phyloP scores from a whole-genome alignment of 208 protist genomes.

The Acanthamoeba rhysodes region DNA sequence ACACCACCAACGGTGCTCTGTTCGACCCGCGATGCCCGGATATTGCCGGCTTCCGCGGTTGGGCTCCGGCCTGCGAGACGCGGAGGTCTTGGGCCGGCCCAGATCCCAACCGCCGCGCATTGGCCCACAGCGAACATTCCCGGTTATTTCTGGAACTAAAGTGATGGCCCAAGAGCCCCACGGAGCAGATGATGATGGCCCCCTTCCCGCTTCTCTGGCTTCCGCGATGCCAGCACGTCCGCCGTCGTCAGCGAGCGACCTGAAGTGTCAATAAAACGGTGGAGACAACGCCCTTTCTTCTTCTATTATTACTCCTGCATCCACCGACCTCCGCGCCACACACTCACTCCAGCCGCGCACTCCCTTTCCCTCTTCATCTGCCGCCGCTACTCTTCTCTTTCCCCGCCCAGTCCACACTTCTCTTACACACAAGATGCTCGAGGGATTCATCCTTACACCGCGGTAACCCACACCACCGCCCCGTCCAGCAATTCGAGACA shows the following conservation, averaged over 20 bases:
- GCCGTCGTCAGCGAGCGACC: not conserved
- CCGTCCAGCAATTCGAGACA: no score
- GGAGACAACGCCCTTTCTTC: not conserved
- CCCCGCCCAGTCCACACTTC: not conserved
- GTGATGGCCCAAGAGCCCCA: not conserved
- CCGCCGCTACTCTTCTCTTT: not conserved
- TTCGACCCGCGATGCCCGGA: no score
- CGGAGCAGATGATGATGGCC: not conserved
- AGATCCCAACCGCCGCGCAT: not conserved
- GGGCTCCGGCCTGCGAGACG: not conserved
- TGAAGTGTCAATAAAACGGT: not conserved
- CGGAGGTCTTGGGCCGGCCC: not conserved
- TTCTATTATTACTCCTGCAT: not conserved
- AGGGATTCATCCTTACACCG: conserved; percentile 55
- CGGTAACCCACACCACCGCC: no score
- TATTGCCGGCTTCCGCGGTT: no score
- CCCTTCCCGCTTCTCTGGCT: no score
- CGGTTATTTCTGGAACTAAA: not conserved
- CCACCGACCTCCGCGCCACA: no score
- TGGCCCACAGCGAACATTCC: not conserved
- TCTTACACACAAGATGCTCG: conserved; percentile 50
- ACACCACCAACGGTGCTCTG: no score
- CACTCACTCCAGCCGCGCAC: not conserved
- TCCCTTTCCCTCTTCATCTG: not conserved
- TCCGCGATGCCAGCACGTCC: no score